phyloP scores from a whole-genome alignment of 2,329 filamentous ascomycete species.

The Penicillium sp. region DNA sequence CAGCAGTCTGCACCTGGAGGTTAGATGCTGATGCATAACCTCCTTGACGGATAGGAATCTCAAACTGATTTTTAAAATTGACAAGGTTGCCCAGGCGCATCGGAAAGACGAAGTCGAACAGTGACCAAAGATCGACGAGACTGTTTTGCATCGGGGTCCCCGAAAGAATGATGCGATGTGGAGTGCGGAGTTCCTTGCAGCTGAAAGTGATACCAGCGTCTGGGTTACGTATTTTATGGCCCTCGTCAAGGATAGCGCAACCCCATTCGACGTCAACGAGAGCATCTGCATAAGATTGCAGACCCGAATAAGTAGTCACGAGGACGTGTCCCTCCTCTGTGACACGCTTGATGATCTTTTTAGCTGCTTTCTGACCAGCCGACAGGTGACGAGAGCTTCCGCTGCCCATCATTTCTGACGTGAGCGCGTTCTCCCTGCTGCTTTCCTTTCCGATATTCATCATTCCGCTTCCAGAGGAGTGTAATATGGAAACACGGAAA shows the following conservation, averaged over 20 bases:
- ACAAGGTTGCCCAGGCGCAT: constrained; percentile 92
- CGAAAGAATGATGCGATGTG: constrained; percentile 87
- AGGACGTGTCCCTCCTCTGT: constrained; percentile 83
- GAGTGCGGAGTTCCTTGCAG: constrained; percentile 87
- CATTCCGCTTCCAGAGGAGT: constrained; percentile 96
- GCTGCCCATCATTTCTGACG: constrained; percentile 53
- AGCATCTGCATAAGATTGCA: constrained; percentile 86
- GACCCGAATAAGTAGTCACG: constrained; percentile 89
- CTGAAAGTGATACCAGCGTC: constrained; percentile 92
- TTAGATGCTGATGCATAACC: constrained; percentile 96
- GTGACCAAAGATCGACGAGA: constrained; percentile 86
- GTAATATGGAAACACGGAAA: constrained; percentile 89
- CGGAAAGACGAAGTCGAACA: constrained; percentile 96
- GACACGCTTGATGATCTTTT: constrained; percentile 76
- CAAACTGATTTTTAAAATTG: constrained; percentile 85
- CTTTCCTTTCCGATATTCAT: constrained; percentile 65
- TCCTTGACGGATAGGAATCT: constrained; percentile 86
- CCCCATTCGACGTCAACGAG: constrained; percentile 83
- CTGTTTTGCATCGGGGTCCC: constrained; percentile 99
- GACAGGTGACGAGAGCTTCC: constrained; percentile 37
- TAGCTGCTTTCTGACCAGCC: constrained; percentile 65
- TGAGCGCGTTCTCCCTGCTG: constrained; percentile 61
- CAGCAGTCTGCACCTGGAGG: constrained; percentile 87
- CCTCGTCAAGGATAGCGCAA: constrained; percentile 91
- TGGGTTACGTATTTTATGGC: constrained; percentile 96